Evolutionary conservation across 768 basidiomycete species (phyloP).

Genomic region (Trametopsis cervina): DNA sequence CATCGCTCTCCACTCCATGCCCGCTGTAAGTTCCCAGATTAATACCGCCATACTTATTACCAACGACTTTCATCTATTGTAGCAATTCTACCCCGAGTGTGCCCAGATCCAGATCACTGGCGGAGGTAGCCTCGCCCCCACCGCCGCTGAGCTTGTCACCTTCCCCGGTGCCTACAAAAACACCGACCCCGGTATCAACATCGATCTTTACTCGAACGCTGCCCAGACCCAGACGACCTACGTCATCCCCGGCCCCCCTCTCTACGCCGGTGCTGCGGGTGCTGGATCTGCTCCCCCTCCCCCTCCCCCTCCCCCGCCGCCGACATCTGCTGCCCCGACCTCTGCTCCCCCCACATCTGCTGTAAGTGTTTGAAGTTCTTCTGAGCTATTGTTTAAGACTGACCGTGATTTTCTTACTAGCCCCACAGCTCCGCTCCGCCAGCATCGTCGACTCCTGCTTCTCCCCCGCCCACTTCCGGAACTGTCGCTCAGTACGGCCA

Average conservation of each 20-base stretch:
- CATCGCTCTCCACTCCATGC: constrained; percentile 11
- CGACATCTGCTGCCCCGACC: neutral
- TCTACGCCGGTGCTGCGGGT: constrained; percentile 19
- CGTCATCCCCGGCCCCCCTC: constrained; percentile 33
- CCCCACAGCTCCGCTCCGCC: too few relatives aligned
- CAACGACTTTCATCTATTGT: constrained; percentile 9
- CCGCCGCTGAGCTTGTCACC: constrained; percentile 25
- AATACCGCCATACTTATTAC: neutral
- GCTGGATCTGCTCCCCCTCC: constrained; percentile 12
- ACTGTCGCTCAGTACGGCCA: constrained; percentile 13
- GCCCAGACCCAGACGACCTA: constrained; percentile 30
- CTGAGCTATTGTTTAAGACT: too few relatives aligned
- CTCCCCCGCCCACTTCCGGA: neutral
- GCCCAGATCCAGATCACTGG: constrained; percentile 23
- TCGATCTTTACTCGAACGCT: constrained; percentile 32
- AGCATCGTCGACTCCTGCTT: neutral
- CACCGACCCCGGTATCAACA: constrained; percentile 28
- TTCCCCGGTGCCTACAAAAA: constrained; percentile 31
- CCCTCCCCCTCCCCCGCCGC: neutral
- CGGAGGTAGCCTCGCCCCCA: constrained; percentile 25
- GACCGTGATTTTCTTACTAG: too few relatives aligned
- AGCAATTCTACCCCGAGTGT: constrained; percentile 33
- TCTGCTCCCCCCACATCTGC: neutral
- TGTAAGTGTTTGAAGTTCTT: too few relatives aligned
- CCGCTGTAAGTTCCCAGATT: constrained; percentile 6